Conservation (phyloP, 2,329 filamentous ascomycete species). For the Neopestalotiopsis clavispora region DNA sequence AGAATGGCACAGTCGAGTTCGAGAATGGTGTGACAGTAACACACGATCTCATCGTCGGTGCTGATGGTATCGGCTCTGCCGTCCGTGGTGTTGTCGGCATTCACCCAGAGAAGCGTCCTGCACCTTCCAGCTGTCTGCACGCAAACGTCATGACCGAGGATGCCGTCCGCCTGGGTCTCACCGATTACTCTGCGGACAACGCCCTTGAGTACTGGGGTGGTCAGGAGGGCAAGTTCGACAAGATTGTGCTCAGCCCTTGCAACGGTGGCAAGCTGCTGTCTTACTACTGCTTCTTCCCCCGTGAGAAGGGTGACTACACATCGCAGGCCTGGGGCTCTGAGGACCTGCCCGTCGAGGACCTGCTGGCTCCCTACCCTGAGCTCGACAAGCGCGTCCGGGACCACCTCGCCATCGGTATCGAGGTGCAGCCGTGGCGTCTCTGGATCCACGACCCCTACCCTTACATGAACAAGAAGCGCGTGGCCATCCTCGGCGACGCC, state of each 20-base stretch:
- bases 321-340: conserved; percentile 64
- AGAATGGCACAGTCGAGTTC: conserved; percentile 55
- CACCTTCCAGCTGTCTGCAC: conserved; percentile 67
- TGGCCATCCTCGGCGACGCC: conserved; percentile 69
- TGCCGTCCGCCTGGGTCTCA: conserved; percentile 62
- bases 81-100: conserved; percentile 69
- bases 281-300: conserved; percentile 74
- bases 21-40: conserved; percentile 52
- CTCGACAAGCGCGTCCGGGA: conserved; percentile 61
- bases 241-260: conserved; percentile 74
- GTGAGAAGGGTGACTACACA: conserved; percentile 62
- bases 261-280: conserved; percentile 68
- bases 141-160: conserved; percentile 67
- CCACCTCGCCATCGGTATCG: conserved; percentile 64
- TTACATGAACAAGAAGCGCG: conserved; percentile 46
- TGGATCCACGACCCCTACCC: conserved; percentile 54
- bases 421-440: conserved; percentile 70
- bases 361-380: conserved; percentile 64
- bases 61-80: conserved; percentile 71
- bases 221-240: conserved; percentile 65
- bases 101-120: conserved; percentile 60
- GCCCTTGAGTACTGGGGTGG: conserved; percentile 76
- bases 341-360: conserved; percentile 57
- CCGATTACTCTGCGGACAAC: conserved; percentile 64
- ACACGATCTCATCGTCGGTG: conserved; percentile 67